Evolutionary conservation across 176 grass and related monocot genomes (phyloP).

Genomic region (Aegilops longissima): DNA sequence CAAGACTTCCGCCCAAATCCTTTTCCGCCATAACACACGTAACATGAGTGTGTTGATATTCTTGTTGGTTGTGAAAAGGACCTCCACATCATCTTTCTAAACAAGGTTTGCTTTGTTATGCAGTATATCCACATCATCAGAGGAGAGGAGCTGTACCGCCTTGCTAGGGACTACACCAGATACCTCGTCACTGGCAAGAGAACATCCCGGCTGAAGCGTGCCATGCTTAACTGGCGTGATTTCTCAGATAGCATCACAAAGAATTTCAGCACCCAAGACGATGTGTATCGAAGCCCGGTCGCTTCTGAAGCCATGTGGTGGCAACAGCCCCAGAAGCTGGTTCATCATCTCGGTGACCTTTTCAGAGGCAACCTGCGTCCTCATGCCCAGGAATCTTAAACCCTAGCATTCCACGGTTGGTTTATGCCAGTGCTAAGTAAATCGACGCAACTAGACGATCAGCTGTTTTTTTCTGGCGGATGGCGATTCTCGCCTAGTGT

Average conservation of each 20-base stretch:
- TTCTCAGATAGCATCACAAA: slow-evolving; percentile 33
- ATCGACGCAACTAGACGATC: background rate
- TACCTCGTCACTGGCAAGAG: slow-evolving; percentile 68
- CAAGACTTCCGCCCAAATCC: background rate
- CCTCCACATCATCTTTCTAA: background rate
- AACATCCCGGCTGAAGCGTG: slow-evolving; percentile 54
- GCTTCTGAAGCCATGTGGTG: slow-evolving; percentile 42
- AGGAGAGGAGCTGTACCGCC: slow-evolving; percentile 68
- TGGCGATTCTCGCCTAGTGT: background rate
- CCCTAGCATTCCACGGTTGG: background rate
- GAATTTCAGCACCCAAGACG: slow-evolving; percentile 32
- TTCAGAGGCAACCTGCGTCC: slow-evolving; percentile 34
- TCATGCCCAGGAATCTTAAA: slow-evolving; percentile 26
- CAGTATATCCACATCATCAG: slow-evolving; percentile 85
- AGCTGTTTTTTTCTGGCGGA: background rate
- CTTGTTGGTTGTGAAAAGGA: background rate
- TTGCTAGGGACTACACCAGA: slow-evolving; percentile 74
- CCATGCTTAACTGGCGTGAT: slow-evolving; percentile 49
- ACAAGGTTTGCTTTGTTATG: slow-evolving; percentile 9
- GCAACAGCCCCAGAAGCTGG: slow-evolving; percentile 36
- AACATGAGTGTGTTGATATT: background rate
- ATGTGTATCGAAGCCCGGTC: slow-evolving; percentile 20
- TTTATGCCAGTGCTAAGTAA: background rate
- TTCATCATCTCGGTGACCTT: slow-evolving; percentile 28
- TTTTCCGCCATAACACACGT: background rate